phyloP scores from a whole-genome alignment of 2,329 filamentous ascomycete genomes.

The Penicillium sp. region DNA sequence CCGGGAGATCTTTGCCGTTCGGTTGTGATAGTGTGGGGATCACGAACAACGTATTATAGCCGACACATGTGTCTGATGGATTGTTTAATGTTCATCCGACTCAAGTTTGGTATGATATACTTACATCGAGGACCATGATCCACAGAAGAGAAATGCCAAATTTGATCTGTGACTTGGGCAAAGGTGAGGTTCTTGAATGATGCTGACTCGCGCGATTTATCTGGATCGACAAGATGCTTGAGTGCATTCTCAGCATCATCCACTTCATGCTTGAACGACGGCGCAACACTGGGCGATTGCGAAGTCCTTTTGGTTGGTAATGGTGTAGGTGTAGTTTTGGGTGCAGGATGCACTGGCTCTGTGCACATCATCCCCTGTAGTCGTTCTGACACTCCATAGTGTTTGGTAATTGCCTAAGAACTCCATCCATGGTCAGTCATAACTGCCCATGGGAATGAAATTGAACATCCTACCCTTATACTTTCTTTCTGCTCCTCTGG shows the following conservation, averaged over 20 bases:
- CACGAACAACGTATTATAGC: constrained; percentile 61
- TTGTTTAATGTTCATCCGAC: constrained; percentile 15
- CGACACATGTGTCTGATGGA: constrained; percentile 62
- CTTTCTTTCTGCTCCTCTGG: constrained; percentile 60
- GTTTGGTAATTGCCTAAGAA: constrained; percentile 51
- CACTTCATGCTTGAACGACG: constrained; percentile 13
- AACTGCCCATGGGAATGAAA: not conserved
- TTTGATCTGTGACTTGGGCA: constrained; percentile 63
- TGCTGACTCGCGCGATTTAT: constrained; percentile 23
- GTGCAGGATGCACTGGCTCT: constrained; percentile 45
- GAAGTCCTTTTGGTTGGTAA: constrained; percentile 18
- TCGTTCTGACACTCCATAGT: constrained; percentile 68
- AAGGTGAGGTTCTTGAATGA: constrained; percentile 47
- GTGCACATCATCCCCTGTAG: constrained; percentile 64
- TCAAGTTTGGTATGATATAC: constrained; percentile 22
- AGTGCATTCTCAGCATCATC: constrained; percentile 37
- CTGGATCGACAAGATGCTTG: constrained; percentile 24
- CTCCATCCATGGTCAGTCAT: constrained; percentile 7
- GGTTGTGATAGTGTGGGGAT: constrained; percentile 49
- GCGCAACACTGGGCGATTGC: constrained; percentile 4
- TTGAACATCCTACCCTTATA: constrained; percentile 44
- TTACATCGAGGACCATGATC: constrained; percentile 66
- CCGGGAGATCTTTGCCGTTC: constrained; percentile 41
- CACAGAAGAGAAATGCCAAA: constrained; percentile 74
- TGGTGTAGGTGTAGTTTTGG: constrained; percentile 18